Evolutionary conservation across 2,329 filamentous ascomycete genomes (phyloP), one percentile per base, ranked within the genome.

Genomic region (Ophiocordyceps polyrhachis-furcata): DNA sequence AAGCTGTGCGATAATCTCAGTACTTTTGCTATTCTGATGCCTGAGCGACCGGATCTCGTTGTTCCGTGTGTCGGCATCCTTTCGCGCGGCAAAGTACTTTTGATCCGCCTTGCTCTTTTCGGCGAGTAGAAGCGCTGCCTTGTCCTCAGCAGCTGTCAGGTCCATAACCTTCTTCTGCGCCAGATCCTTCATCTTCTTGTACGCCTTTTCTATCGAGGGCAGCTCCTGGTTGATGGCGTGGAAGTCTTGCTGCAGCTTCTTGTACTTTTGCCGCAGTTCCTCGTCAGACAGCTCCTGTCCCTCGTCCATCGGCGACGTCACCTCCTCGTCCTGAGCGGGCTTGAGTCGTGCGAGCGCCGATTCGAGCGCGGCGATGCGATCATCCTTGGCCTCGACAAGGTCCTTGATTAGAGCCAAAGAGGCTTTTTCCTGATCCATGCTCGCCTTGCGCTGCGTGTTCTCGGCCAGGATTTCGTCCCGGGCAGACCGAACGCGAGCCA

Each of bases 91-190:
- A 60, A 96, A 96, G 59, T 93, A 98, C 62, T 96, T 96, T 57
- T 96, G 89, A 56, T 98, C 91, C 1, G 89, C 89, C 62, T 95
- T 96, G 51, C 81, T 79, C 66, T 98, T 98, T 62, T 98, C 87
- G 0, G 86, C 84, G 38, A 76, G 76, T 19, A 93, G 66, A 21
- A 83, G 69, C 17, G 76, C 66, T 35, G 89, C 69, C 49, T 81
- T 83, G 46, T 94, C 87, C 63, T 96, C 88, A 56, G 86, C 67
- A 4, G 73, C 69, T 6, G 71, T 67, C 44, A 83, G 77, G 49
- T 94, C 87, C 54, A 81, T 73, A 31, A 93, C 78, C 62, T 94
- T 96, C 65, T 86, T 89, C 44, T 81, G 80, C 8, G 87, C 87
- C 47, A 94, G 63, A 20, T 79, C 78, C 57, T 88, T 85, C 44